Percentiles rank a stretch among this genome's conserved stretches.
Evolutionary conservation across 108 stramenopile species (phyloP).

Genomic region (Cyclotella cryptica): DNA sequence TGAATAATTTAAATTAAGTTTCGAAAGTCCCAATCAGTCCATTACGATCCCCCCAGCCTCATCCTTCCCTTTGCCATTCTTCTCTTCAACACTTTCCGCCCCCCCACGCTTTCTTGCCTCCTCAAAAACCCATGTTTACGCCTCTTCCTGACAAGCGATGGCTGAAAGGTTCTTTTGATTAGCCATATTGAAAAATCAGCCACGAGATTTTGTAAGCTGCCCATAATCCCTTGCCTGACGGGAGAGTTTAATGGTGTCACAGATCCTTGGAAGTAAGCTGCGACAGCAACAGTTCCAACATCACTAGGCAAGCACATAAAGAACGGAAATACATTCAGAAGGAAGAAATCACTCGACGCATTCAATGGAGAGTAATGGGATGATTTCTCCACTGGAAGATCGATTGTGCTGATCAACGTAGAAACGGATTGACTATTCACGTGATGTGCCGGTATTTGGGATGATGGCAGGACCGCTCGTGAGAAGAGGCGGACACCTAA

Average conservation of each 20-base stretch:
- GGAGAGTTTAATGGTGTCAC: background rate
- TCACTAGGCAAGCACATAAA: background rate
- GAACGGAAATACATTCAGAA: background rate
- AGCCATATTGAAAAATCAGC: conserved; percentile 49
- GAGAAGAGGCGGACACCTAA: background rate
- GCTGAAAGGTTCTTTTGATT: conserved; percentile 93
- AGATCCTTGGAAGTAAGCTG: background rate
- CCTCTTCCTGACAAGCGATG: conserved; percentile 82
- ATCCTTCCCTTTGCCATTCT: conserved; percentile 73
- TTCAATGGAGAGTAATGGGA: background rate
- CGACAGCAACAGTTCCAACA: background rate
- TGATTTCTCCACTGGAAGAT: background rate
- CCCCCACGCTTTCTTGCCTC: conserved; percentile 68
- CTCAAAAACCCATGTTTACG: conserved; percentile 87
- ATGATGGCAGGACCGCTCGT: background rate
- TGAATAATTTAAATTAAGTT: too few species aligned
- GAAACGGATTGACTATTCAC: background rate
- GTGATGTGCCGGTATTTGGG: background rate
- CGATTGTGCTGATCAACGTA: background rate
- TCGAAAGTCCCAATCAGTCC: background rate
- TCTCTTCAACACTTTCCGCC: conserved; percentile 73
- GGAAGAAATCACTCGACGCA: background rate
- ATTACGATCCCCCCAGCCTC: conserved; percentile 64
- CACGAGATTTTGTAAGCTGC: conserved; percentile 33
- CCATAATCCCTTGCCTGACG: conserved; percentile 7